Percentiles rank a stretch among this genome's conserved stretches.
phyloP scores from a whole-genome alignment of 768 basidiomycete genomes.

The Phallus indusiatus region DNA sequence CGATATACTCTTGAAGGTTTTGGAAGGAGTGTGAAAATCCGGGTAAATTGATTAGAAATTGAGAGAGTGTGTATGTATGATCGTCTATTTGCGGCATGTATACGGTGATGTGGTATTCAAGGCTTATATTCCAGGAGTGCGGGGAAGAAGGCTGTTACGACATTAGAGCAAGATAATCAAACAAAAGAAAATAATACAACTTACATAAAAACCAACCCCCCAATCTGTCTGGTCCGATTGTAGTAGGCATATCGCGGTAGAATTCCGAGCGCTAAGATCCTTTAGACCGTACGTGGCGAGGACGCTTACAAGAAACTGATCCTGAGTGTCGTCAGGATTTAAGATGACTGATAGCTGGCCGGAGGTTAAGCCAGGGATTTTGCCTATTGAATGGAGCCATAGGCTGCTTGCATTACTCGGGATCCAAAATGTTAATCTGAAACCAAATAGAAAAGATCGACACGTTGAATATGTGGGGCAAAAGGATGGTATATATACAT shows the following conservation, averaged over 20 bases:
- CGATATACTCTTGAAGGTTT: conserved; percentile 1
- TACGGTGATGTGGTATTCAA: conserved; percentile 4
- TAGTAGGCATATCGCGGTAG: conserved; percentile 6
- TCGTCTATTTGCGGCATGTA: background rate
- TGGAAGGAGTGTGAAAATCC: conserved; percentile 6
- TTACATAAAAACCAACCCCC: conserved; percentile 6
- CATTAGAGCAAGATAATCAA: background rate
- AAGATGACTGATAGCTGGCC: conserved; percentile 3
- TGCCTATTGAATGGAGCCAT: conserved; percentile 3
- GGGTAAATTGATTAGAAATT: conserved; percentile 3
- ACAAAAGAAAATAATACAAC: background rate
- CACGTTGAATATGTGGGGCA: background rate
- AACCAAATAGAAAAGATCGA: background rate
- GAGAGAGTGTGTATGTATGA: background rate
- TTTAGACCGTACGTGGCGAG: background rate
- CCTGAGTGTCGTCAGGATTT: conserved; percentile 3
- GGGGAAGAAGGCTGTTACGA: background rate
- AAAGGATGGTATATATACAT: background rate
- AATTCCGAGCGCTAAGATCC: background rate
- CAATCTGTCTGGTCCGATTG: background rate
- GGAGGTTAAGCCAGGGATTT: background rate
- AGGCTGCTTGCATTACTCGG: conserved; percentile 1
- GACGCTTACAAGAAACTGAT: conserved; percentile 1
- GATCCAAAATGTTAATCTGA: conserved; percentile 6
- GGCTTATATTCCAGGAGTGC: background rate